These are phyloP conservation scores for Blastomyces parvus DNA, from an alignment of 2,329 filamentous ascomycete genomes.

Conservation along the genomic window DNA sequence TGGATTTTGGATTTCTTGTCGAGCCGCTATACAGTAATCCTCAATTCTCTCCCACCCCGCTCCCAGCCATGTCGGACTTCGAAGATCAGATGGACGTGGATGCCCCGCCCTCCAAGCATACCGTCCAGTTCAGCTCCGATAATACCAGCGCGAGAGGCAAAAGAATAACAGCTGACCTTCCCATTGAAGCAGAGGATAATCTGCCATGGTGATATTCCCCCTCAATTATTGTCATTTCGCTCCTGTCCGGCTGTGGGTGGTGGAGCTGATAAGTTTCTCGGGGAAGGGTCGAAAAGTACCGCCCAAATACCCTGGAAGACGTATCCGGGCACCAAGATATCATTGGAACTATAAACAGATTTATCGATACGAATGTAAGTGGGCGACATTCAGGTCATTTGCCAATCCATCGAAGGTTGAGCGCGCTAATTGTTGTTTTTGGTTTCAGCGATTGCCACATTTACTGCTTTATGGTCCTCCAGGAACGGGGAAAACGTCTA, in stretches of 20 bases:
- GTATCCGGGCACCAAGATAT: constrained; percentile 97
- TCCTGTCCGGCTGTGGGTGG: not conserved
- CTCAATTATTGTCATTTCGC: not conserved
- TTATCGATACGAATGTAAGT: constrained; percentile 74
- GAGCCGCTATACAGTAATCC: constrained; percentile 7
- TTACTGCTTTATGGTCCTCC: constrained; percentile 94
- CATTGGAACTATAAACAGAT: constrained; percentile 93
- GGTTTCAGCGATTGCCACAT: constrained; percentile 67
- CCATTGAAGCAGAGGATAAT: constrained; percentile 86
- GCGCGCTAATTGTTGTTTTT: not conserved
- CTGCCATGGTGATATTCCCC: constrained; percentile 63
- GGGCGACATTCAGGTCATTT: not conserved
- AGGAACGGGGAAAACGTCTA: constrained; percentile 95
- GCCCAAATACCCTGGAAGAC: constrained; percentile 77
- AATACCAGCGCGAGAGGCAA: constrained; percentile 67
- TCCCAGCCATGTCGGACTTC: constrained; percentile 43
- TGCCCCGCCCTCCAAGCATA: constrained; percentile 40
- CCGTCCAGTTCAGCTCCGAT: constrained; percentile 62
- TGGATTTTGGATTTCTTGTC: not conserved
- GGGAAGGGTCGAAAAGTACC: constrained; percentile 87
- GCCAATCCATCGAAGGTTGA: not conserved
- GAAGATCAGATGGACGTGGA: constrained; percentile 63
- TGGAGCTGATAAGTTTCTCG: constrained; percentile 15
- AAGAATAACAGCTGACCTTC: constrained; percentile 81
- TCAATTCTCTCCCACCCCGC: not conserved